Evolutionary conservation across 2,329 filamentous ascomycete genomes (phyloP).

Genomic region (Pyrenochaeta sp.): DNA sequence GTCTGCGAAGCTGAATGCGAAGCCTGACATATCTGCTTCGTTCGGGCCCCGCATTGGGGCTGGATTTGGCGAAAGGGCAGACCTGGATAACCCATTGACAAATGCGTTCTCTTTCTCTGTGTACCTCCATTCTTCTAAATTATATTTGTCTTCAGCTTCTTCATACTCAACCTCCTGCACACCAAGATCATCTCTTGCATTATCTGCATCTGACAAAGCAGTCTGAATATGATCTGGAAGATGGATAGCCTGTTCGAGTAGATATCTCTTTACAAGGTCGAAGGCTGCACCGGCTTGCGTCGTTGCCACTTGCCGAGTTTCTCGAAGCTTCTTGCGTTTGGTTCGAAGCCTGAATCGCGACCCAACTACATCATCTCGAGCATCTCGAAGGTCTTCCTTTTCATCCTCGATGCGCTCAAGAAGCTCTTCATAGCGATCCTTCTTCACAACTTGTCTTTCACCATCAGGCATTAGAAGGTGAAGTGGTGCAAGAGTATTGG

Average conservation of each 20-base stretch:
- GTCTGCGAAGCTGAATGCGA: too few species aligned
- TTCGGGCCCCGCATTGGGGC: too few species aligned
- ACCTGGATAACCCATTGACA: neutral
- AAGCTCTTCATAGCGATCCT: neutral
- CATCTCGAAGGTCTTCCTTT: conserved; percentile 11
- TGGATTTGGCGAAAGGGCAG: too few species aligned
- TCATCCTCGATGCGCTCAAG: conserved; percentile 2
- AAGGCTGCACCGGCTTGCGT: neutral
- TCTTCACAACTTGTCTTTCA: neutral
- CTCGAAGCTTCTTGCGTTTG: conserved; percentile 4
- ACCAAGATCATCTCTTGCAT: conserved; percentile 6
- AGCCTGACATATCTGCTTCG: too few species aligned
- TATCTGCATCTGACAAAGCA: neutral
- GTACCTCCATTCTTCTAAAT: conserved; percentile 11
- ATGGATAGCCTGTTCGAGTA: neutral
- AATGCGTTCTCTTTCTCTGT: conserved; percentile 4
- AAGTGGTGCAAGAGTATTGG: too few species aligned
- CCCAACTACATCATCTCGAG: conserved; percentile 7
- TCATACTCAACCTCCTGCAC: conserved; percentile 5
- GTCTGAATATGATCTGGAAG: neutral
- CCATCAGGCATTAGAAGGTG: neutral
- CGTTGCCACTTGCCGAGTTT: neutral
- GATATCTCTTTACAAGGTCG: neutral
- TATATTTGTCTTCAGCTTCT: conserved; percentile 11
- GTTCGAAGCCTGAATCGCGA: conserved; percentile 5